A percentile compares a stretch with the other conserved stretches of the same genome.
Evolutionary conservation across 169 alveolate species (phyloP).

Genomic region (Eimeria maxima): DNA sequence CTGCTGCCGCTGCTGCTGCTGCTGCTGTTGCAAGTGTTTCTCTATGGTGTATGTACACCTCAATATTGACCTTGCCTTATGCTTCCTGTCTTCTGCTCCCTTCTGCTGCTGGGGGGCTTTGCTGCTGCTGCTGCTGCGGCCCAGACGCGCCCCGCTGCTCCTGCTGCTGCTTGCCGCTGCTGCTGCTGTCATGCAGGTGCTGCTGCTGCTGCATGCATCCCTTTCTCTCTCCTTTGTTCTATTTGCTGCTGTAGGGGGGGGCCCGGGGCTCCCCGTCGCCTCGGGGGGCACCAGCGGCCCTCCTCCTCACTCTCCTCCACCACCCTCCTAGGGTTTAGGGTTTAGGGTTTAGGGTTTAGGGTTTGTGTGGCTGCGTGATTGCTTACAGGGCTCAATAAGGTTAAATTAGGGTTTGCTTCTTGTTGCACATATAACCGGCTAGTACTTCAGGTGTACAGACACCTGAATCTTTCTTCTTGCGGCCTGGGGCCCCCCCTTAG

Average conservation of each 20-base stretch:
- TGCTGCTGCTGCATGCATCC: slow-evolving; percentile 48
- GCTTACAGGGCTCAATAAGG: slow-evolving; percentile 9
- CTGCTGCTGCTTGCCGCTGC: slow-evolving; percentile 15
- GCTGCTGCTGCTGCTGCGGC: background rate
- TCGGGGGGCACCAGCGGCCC: background rate
- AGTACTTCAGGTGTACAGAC: slow-evolving; percentile 10
- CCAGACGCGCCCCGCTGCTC: background rate
- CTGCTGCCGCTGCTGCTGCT: background rate
- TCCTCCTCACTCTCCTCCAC: background rate
- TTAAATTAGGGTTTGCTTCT: background rate
- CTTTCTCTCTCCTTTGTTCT: background rate
- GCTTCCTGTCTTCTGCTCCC: background rate
- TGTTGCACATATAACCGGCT: background rate
- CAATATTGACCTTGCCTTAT: background rate
- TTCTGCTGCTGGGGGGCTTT: background rate
- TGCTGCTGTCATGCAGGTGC: background rate
- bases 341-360: slow-evolving; percentile 42
- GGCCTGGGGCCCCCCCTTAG: slow-evolving; percentile 39
- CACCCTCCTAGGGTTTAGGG: background rate
- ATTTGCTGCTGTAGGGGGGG: background rate
- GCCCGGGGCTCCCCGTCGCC: background rate
- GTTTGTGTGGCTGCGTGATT: background rate
- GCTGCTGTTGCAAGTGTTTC: background rate
- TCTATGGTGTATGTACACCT: background rate
- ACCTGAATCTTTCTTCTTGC: background rate